Conservation (phyloP, 129 eudicot species). For the Erigeron canadensis region DNA sequence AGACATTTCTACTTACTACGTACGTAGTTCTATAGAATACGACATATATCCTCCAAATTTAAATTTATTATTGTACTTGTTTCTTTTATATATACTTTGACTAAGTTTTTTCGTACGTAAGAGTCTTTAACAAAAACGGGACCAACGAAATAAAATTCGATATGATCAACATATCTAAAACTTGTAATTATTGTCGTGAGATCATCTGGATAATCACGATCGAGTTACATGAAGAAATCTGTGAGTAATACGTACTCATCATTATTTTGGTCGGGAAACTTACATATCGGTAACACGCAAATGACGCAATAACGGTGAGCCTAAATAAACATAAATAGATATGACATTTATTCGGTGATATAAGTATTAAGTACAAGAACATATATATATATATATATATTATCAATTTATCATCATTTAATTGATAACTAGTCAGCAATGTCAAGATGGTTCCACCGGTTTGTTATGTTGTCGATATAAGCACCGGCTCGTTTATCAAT, state of each 20-base stretch:
- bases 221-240: background rate
- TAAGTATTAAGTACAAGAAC: too few relatives aligned
- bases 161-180: background rate
- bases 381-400: too few relatives aligned
- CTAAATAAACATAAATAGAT: background rate
- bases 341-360: background rate
- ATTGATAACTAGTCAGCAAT: background rate
- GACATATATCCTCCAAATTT: too few relatives aligned
- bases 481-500: background rate
- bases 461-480: background rate
- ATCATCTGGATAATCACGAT: background rate
- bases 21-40: too few relatives aligned
- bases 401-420: too few relatives aligned
- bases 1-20: too few relatives aligned
- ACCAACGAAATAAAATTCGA: too few relatives aligned
- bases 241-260: background rate
- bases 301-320: background rate
- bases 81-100: too few relatives aligned
- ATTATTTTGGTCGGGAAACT: background rate
- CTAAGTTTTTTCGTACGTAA: too few relatives aligned
- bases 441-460: background rate
- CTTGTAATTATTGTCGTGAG: background rate
- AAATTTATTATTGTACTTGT: too few relatives aligned
- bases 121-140: too few relatives aligned
- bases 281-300: background rate